These are phyloP conservation scores for Eimeria acervulina DNA, from an alignment of 169 alveolate genomes.

Conservation along the genomic window DNA sequence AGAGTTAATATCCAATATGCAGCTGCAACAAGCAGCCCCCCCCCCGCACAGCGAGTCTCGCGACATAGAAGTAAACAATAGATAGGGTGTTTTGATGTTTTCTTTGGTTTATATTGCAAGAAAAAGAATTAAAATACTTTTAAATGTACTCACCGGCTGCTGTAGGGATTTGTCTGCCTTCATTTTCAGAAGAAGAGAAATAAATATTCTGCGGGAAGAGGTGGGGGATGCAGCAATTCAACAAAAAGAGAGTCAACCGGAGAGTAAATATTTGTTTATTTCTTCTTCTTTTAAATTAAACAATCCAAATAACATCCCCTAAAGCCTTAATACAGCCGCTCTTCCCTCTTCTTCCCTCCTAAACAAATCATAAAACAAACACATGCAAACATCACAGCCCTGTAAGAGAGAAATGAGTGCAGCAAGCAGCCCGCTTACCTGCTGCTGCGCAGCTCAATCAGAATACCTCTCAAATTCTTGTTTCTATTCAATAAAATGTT, in stretches of 20 bases:
- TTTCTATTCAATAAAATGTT: background rate
- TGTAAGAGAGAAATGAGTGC: no score
- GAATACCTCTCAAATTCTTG: background rate
- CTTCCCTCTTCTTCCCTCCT: no score
- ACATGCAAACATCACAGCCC: no score
- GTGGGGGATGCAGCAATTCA: background rate
- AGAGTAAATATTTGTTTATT: no score
- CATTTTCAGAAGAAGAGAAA: background rate
- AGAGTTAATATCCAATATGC: background rate
- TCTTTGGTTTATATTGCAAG: background rate
- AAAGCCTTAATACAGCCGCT: no score
- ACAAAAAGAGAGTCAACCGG: no score
- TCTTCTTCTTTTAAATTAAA: no score
- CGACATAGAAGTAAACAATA: background rate
- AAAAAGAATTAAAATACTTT: background rate
- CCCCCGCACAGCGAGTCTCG: background rate
- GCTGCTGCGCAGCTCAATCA: background rate
- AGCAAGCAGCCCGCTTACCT: no score
- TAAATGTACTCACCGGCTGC: background rate
- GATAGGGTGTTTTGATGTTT: background rate
- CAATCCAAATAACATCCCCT: no score
- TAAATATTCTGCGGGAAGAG: background rate
- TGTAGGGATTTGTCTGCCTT: constrained; percentile 42
- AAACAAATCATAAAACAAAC: no score
- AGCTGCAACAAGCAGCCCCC: background rate